These are phyloP conservation scores for Colletotrichum tropicicola DNA, from an alignment of 2,329 filamentous ascomycete genomes.

Conservation along the genomic window DNA sequence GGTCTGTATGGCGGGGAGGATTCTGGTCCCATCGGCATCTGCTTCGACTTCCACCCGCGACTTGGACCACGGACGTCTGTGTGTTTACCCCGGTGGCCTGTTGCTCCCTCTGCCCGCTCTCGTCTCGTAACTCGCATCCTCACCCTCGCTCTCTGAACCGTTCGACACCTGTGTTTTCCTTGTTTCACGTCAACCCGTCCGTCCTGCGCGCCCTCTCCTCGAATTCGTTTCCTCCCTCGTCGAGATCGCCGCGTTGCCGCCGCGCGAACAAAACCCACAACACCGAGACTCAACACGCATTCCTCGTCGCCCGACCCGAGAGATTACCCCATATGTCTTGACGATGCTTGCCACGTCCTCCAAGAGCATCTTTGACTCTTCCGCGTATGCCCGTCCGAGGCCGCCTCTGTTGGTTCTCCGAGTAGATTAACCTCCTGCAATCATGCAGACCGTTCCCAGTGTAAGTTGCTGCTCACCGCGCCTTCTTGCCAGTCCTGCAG, in stretches of 20 bases:
- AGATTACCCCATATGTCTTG: constrained; percentile 32
- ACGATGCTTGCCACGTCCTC: constrained; percentile 30
- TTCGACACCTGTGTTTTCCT: neutral
- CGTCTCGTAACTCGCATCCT: too few relatives aligned
- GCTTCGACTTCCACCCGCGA: neutral
- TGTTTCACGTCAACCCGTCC: neutral
- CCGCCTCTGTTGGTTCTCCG: constrained; percentile 35
- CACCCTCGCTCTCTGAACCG: too few relatives aligned
- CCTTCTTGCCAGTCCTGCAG: constrained; percentile 23
- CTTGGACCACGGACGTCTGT: too few relatives aligned
- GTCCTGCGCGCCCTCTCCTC: neutral
- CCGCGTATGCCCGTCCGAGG: constrained; percentile 27
- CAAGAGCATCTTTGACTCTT: constrained; percentile 26
- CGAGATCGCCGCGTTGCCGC: neutral
- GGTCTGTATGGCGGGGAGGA: neutral
- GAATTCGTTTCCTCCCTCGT: neutral
- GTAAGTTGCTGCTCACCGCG: constrained; percentile 44
- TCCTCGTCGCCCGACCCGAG: constrained; percentile 10
- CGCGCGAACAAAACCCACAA: neutral
- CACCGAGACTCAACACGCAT: constrained; percentile 13
- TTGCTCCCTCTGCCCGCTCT: neutral
- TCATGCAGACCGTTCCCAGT: constrained; percentile 64
- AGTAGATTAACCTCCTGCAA: constrained; percentile 50
- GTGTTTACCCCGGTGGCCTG: too few relatives aligned
- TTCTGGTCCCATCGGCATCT: constrained; percentile 5